These are phyloP conservation scores for Pelargonium myrrhifolium DNA, from an alignment of 441 rosid species.

Conservation along the genomic window DNA sequence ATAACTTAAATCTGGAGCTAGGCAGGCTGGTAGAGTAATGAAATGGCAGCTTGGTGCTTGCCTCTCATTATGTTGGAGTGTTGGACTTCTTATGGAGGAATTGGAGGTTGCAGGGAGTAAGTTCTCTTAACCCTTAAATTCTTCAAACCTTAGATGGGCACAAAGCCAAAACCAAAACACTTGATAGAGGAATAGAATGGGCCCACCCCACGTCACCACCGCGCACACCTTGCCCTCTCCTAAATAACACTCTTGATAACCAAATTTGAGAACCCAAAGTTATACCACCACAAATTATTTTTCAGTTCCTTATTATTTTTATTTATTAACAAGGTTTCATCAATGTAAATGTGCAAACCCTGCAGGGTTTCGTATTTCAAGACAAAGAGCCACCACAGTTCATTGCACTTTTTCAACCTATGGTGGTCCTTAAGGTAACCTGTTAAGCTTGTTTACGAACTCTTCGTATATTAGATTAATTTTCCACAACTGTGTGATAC, in stretches of 20 bases:
- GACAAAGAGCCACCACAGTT: constrained; percentile 97
- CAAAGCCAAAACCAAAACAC: background rate
- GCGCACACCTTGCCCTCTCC: too few species aligned
- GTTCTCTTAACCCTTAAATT: background rate
- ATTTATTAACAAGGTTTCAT: constrained; percentile 1
- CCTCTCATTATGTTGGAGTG: background rate
- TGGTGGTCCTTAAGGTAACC: constrained; percentile 86
- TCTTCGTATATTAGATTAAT: constrained; percentile 7
- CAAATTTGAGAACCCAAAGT: too few species aligned
- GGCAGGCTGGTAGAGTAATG: background rate
- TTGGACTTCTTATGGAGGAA: background rate
- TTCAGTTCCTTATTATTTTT: background rate
- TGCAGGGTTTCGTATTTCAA: constrained; percentile 80
- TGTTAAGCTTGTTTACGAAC: constrained; percentile 7
- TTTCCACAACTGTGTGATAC: background rate
- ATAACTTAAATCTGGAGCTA: background rate
- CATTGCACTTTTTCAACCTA: constrained; percentile 86
- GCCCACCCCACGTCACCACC: too few species aligned
- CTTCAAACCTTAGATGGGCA: background rate
- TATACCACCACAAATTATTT: background rate
- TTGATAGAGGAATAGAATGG: background rate
- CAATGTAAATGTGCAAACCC: constrained; percentile 9
- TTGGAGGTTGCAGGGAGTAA: background rate
- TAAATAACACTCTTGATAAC: too few species aligned
- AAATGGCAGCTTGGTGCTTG: constrained; percentile 2